Evolutionary conservation across 208 protist species (phyloP).

Genomic region (Trypanosoma cruzi): DNA sequence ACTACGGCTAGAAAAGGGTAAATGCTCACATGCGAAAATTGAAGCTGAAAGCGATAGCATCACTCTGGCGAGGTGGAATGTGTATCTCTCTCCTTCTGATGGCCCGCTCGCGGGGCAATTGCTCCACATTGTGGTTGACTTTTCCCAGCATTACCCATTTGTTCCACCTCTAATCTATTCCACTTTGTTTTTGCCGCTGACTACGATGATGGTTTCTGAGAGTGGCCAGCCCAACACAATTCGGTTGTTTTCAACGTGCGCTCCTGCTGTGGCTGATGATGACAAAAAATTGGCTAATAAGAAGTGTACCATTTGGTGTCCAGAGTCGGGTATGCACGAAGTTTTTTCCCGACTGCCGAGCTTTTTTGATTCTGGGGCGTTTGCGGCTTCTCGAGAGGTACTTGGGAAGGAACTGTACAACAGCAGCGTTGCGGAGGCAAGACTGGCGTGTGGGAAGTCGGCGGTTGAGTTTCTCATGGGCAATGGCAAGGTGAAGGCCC

Average conservation of each 20-base stretch:
- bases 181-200: slow-evolving; percentile 44
- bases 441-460: slow-evolving; percentile 21
- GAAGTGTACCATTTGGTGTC: slow-evolving; percentile 20
- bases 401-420: slow-evolving; percentile 36
- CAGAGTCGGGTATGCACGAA: slow-evolving; percentile 26
- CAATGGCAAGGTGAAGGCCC: too few species aligned
- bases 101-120: slow-evolving; percentile 46
- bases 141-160: slow-evolving; percentile 54
- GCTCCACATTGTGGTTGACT: slow-evolving; percentile 40
- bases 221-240: slow-evolving; percentile 44
- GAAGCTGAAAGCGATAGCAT: background rate
- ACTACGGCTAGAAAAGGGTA: background rate
- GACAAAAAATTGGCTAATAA: background rate
- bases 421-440: slow-evolving; percentile 25
- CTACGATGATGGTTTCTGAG: slow-evolving; percentile 33
- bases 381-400: slow-evolving; percentile 24
- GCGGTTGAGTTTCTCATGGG: slow-evolving; percentile 8
- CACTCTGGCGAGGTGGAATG: slow-evolving; percentile 33
- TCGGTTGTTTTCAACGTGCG: slow-evolving; percentile 28
- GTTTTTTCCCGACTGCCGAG: slow-evolving; percentile 30
- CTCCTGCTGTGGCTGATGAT: background rate
- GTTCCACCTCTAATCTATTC: slow-evolving; percentile 38
- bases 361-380: slow-evolving; percentile 43
- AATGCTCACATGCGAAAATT: background rate
- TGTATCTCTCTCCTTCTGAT: slow-evolving; percentile 44